These are phyloP conservation scores for Coriaria nepalensis DNA, from an alignment of 306 rosid species.

Conservation along the genomic window DNA sequence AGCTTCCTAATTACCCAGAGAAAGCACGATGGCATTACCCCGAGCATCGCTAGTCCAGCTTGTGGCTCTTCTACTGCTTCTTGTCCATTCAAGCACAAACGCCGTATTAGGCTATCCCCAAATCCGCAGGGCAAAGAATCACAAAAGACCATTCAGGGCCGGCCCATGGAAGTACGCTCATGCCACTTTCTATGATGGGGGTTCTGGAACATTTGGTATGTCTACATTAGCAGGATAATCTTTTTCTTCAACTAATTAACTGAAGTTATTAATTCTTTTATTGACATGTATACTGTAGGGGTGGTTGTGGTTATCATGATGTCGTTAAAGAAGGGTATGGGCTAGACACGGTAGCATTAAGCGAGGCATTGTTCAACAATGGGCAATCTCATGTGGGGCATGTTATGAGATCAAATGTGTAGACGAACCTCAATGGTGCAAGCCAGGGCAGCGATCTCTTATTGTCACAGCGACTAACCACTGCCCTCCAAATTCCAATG, in stretches of 20 bases:
- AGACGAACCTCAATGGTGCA: constrained; percentile 40
- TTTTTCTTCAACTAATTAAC: too few species aligned
- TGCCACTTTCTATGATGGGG: constrained; percentile 73
- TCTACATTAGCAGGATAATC: too few species aligned
- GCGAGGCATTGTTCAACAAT: constrained; percentile 39
- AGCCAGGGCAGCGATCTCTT: constrained; percentile 28
- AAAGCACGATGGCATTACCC: constrained; percentile 13
- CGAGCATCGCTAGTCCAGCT: too few species aligned
- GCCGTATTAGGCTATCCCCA: not conserved
- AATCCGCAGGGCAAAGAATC: constrained; percentile 3
- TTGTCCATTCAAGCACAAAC: constrained; percentile 2
- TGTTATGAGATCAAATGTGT: constrained; percentile 59
- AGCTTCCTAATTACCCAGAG: too few species aligned
- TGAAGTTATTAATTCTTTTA: too few species aligned
- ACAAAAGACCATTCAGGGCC: constrained; percentile 9
- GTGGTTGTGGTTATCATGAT: constrained; percentile 75
- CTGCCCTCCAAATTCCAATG: constrained; percentile 52
- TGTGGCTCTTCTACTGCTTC: not conserved
- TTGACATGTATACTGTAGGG: constrained; percentile 26
- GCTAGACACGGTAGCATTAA: constrained; percentile 49
- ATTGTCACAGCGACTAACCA: constrained; percentile 51
- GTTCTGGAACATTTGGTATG: constrained; percentile 44
- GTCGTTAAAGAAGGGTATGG: constrained; percentile 68
- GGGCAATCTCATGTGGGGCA: constrained; percentile 55
- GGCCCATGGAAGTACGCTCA: constrained; percentile 57